phyloP scores from a whole-genome alignment of 805 yeast genomes.

The Ogataea haglerorum region DNA sequence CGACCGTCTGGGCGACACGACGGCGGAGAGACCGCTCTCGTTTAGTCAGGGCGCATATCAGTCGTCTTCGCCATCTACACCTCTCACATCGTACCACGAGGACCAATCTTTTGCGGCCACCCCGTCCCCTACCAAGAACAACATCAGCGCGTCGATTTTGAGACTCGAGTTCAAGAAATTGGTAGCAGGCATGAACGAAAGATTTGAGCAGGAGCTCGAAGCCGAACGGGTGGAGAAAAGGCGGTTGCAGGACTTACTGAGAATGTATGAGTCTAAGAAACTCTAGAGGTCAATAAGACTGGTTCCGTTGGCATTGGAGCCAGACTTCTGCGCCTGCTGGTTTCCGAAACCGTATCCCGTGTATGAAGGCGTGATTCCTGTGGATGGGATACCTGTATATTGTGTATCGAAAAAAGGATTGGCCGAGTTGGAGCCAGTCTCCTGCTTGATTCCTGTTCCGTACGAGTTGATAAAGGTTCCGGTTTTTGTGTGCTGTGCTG shows the following conservation, averaged over 20 bases:
- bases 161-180: constrained; percentile 67
- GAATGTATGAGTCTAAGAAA: constrained; percentile 27
- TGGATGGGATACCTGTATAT: constrained; percentile 67
- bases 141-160: constrained; percentile 48
- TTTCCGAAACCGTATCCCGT: constrained; percentile 97
- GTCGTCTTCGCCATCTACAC: constrained; percentile 16
- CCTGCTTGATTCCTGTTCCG: constrained; percentile 75
- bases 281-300: constrained; percentile 33
- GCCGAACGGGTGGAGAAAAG: constrained; percentile 52
- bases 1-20: constrained; percentile 40
- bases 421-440: constrained; percentile 39
- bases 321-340: constrained; percentile 40
- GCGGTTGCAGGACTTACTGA: constrained; percentile 41
- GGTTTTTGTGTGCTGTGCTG: constrained; percentile 87
- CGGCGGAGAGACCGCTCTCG: constrained; percentile 12
- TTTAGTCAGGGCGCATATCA: constrained; percentile 8
- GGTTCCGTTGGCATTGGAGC: constrained; percentile 17
- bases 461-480: constrained; percentile 80
- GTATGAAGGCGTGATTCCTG: constrained; percentile 69
- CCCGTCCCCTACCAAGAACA: constrained; percentile 26
- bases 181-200: constrained; percentile 57
- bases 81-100: constrained; percentile 12
- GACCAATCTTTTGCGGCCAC: constrained; percentile 8
- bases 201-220: constrained; percentile 55
- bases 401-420: constrained; percentile 68